Percentiles rank a stretch among this genome's conserved stretches.
Conservation (phyloP, 495 filamentous ascomycete species). For the Tricharina praecox region DNA sequence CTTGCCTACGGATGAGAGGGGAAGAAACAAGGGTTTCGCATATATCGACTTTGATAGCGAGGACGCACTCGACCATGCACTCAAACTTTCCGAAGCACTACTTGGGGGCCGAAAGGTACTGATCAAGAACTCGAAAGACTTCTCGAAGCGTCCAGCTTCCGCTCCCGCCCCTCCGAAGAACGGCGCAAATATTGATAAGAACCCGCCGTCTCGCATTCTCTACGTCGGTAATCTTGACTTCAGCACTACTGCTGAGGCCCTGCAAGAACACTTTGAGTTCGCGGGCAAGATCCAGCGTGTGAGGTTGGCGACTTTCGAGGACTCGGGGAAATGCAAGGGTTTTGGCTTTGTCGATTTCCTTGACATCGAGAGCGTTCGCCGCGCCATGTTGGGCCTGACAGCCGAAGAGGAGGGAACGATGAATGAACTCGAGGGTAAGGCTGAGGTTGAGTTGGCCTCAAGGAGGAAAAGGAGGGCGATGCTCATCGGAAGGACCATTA, state of each 20-base stretch:
- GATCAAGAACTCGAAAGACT: slow-evolving; percentile 81
- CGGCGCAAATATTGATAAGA: slow-evolving; percentile 29
- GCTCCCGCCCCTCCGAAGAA: slow-evolving; percentile 22
- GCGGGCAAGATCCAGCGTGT: slow-evolving; percentile 66
- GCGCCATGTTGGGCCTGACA: slow-evolving; percentile 63
- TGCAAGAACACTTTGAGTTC: slow-evolving; percentile 60
- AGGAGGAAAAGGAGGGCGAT: slow-evolving; percentile 35
- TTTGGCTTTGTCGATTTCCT: slow-evolving; percentile 89
- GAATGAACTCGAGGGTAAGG: slow-evolving; percentile 41
- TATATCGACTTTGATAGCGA: slow-evolving; percentile 78
- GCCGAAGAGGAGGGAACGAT: slow-evolving; percentile 39
- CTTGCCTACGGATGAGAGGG: slow-evolving; percentile 41
- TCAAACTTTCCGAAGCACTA: slow-evolving; percentile 65
- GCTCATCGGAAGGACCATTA: slow-evolving; percentile 47
- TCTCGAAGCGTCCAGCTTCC: slow-evolving; percentile 48
- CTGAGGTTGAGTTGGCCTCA: slow-evolving; percentile 33
- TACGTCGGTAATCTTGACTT: slow-evolving; percentile 89
- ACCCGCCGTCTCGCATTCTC: slow-evolving; percentile 55
- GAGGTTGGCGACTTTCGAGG: slow-evolving; percentile 87
- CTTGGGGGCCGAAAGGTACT: slow-evolving; percentile 58
- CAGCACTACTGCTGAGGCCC: slow-evolving; percentile 60
- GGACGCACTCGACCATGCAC: slow-evolving; percentile 48
- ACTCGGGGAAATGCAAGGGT: slow-evolving; percentile 93
- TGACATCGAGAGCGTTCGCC: slow-evolving; percentile 52
- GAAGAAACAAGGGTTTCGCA: slow-evolving; percentile 72